Base-by-base conservation (phyloP, 83 land plant species). In the Isoetes engelmannii region DNA sequence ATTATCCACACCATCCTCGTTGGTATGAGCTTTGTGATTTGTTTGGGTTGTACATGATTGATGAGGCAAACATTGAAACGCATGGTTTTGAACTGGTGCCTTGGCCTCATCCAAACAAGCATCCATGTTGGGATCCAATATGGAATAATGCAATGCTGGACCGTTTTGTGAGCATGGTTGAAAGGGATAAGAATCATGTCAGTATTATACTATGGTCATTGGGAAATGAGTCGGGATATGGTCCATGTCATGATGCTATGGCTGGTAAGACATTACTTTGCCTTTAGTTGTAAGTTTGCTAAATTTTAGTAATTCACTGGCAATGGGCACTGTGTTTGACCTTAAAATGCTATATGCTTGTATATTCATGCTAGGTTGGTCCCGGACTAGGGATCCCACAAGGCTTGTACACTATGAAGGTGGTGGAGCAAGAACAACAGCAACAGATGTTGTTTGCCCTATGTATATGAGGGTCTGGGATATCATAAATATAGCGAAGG, bases 391-490 rank as follows among this genome's bases (percentile, higher is more conserved):
- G 70, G 99, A 95, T 68, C 75, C 94, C 12, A 85, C 94, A 20
- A 81, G 99, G 61, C 56, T 86, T 43, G 6, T 95, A 20, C 99
- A 95, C 73, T 95, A 91, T 77, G 99, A 91, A 81, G 99, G 99
- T 41, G 99, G 99, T 61, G 97, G 99, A 54, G 74, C 99, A 44
- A 85, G 99, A 54, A 91, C 99, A 45, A 50, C 84, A 10, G 80
- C 93, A 55, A 95, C 97, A 21, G 99, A 95, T 83, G 81, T 95
- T 50, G 86, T 95, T 9, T 91, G 99, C 67, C 99, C 99, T 5
- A 95, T 95, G 99, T 95, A 95, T 57, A 91, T 86, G 89, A 92
- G 99, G 47, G 93, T 95, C 15, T 88, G 94, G 97, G 94, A 95
- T 75, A 91, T 91, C 7, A 67, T 91, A 54, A 83, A 85, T 77